phyloP scores from a whole-genome alignment of 228 moss, liverwort and hornwort species.

The Sphagnum fallax region DNA sequence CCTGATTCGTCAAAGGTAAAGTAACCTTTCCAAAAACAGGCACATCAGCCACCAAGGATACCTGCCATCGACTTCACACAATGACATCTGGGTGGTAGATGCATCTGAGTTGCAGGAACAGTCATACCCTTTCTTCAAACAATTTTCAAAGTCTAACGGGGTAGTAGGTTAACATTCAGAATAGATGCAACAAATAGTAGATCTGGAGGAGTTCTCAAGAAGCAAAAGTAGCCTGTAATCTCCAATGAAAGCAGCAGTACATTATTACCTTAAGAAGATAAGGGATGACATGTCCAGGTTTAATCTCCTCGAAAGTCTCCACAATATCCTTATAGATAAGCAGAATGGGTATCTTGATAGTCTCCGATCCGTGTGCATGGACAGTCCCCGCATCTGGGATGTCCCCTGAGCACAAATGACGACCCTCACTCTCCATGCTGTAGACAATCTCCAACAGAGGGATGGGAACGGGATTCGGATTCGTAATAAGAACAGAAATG shows the following conservation, averaged over 20 bases:
- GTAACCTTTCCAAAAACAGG: constrained; percentile 79
- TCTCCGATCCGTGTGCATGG: constrained; percentile 66
- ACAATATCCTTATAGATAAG: constrained; percentile 70
- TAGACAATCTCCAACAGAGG: constrained; percentile 88
- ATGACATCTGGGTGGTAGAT: too few relatives aligned
- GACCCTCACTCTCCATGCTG: constrained; percentile 49
- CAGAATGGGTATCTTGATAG: constrained; percentile 74
- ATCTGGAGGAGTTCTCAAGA: too few relatives aligned
- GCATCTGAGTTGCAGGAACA: too few relatives aligned
- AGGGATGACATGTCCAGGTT: constrained; percentile 76
- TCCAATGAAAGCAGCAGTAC: not conserved
- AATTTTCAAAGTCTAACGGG: not conserved
- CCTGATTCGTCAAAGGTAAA: constrained; percentile 63
- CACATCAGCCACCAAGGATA: constrained; percentile 55
- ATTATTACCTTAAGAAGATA: constrained; percentile 43
- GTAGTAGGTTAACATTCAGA: not conserved
- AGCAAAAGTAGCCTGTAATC: too few relatives aligned
- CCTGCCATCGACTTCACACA: constrained; percentile 23
- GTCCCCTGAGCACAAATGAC: constrained; percentile 66
- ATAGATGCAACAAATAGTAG: too few relatives aligned
- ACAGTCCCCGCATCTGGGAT: constrained; percentile 90
- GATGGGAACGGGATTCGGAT: constrained; percentile 86
- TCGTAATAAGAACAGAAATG: constrained; percentile 71
- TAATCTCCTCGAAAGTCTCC: constrained; percentile 74
- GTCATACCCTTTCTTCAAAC: too few relatives aligned